Percentiles rank a stretch among this genome's conserved stretches.
Evolutionary conservation across 495 filamentous ascomycete species (phyloP).

Genomic region (Penicillium chermesinum): DNA sequence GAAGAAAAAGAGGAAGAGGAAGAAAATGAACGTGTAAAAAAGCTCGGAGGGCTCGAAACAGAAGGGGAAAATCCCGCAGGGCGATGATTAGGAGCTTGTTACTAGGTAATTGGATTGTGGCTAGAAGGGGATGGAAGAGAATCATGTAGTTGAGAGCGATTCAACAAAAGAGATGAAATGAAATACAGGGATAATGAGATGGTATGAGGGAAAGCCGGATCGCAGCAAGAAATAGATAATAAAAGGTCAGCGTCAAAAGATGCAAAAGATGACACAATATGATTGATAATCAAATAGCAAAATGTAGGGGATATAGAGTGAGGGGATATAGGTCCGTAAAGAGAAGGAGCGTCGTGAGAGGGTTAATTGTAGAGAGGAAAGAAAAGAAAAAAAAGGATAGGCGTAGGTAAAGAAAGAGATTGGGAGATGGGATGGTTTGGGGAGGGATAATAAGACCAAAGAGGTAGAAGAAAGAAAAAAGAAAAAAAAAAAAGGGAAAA

Average conservation of each 20-base stretch:
- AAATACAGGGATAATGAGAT: conserved; percentile 35
- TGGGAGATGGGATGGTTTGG: background rate
- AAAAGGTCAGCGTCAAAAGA: conserved; percentile 18
- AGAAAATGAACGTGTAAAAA: background rate
- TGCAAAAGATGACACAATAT: conserved; percentile 12
- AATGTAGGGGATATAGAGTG: conserved; percentile 11
- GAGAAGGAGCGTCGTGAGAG: conserved; percentile 19
- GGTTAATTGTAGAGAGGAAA: conserved; percentile 8
- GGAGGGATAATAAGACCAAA: too few species aligned
- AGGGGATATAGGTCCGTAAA: conserved; percentile 9
- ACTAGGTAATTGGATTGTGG: conserved; percentile 37
- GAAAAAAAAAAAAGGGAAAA: conserved; percentile 21
- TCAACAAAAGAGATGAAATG: conserved; percentile 36
- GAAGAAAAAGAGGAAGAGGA: background rate
- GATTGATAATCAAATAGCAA: conserved; percentile 9
- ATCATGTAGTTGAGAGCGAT: conserved; percentile 34
- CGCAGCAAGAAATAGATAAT: conserved; percentile 19
- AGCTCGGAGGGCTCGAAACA: background rate
- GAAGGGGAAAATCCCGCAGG: background rate
- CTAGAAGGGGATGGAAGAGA: conserved; percentile 10
- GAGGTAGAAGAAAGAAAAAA: conserved; percentile 9
- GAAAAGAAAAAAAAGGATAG: conserved; percentile 6
- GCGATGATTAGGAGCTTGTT: conserved; percentile 16
- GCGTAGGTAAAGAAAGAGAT: conserved; percentile 8
- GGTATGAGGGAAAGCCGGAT: conserved; percentile 32